A percentile compares a stretch with the other conserved stretches of the same genome.
Evolutionary conservation across 495 filamentous ascomycete species (phyloP).

Genomic region (Penicillium salamii): DNA sequence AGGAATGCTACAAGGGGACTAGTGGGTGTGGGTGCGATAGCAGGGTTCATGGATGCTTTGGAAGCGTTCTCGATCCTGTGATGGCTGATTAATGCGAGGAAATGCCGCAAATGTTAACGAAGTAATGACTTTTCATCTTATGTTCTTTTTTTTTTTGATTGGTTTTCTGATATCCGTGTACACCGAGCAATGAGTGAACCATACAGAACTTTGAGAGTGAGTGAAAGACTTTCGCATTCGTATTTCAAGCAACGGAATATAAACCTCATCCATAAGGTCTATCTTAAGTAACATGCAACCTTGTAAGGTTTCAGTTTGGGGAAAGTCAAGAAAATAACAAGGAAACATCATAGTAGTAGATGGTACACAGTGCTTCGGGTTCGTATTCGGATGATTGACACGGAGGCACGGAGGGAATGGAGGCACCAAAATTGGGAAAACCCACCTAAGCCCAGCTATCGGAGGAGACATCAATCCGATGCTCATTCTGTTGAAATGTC

Average conservation of each 20-base stretch:
- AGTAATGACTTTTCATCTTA: no score
- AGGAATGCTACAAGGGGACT: constrained; percentile 39
- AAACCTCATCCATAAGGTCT: background rate
- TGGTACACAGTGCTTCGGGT: background rate
- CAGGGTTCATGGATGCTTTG: constrained; percentile 44
- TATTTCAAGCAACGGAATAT: no score
- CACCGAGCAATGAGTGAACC: no score
- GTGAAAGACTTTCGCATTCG: no score
- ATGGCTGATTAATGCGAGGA: no score
- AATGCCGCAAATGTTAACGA: no score
- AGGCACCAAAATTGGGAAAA: background rate
- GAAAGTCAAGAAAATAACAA: background rate
- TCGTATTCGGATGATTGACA: background rate
- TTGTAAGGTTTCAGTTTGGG: no score
- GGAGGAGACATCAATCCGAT: background rate
- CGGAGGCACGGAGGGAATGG: no score
- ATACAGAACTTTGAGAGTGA: no score
- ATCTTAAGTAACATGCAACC: background rate
- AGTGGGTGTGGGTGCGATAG: constrained; percentile 41
- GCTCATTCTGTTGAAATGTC: background rate
- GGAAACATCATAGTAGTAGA: background rate
- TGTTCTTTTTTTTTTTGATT: no score
- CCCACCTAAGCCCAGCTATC: background rate
- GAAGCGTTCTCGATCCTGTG: constrained; percentile 35
- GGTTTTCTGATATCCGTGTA: no score